Evolutionary conservation across 345 rosid species (phyloP), one percentile per base, ranked within the genome.

Genomic region (Ceriops zippeliana): DNA sequence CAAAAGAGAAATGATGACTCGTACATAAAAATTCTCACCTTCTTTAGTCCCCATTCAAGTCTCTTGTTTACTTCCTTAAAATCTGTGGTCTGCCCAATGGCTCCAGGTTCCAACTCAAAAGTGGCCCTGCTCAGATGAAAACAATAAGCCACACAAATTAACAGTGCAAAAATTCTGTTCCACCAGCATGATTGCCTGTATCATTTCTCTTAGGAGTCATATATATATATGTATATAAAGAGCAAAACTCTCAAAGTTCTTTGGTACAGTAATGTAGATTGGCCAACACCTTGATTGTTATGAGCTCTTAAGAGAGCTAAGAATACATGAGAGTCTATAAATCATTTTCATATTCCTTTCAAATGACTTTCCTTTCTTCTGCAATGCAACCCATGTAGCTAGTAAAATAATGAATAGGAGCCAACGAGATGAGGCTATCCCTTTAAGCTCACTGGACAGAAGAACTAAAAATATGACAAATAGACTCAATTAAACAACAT

Each of bases 21-120:
- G 1, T 3, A 13, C 49, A 7, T 57, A 61, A 66, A 68, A 68
- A 52, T 67, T 31, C 77, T 84, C 74, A 61, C 98, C 97, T 91
- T 91, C 79, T 95, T 95, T 56, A 95, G 76, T 61, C 77, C 84
- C 99, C 99, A 95, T 80, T 95, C 99, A 46, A 95, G 90, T 77
- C 75, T 84, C 87, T 87, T 95, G 76, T 73, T 90, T 74, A 85
- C 77, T 75, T 91, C 99, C 79, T 87, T 90, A 81, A 95, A 91
- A 82, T 95, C 98, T 37, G 98, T 82, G 79, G 83, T 86, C 76
- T 95, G 98, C 70, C 97, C 99, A 76, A 79, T 65, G 13, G 89
- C 93, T 76, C 91, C 97, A 20, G 87, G 77, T 80, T 91, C 98
- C 75, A 91, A 72, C 79, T 86, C 98, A 82, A 90, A 91, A 78